A percentile compares a stretch with the other conserved stretches of the same genome.
Conservation (phyloP, 495 filamentous ascomycete genomes). For the Talaromyces thailandensis region DNA sequence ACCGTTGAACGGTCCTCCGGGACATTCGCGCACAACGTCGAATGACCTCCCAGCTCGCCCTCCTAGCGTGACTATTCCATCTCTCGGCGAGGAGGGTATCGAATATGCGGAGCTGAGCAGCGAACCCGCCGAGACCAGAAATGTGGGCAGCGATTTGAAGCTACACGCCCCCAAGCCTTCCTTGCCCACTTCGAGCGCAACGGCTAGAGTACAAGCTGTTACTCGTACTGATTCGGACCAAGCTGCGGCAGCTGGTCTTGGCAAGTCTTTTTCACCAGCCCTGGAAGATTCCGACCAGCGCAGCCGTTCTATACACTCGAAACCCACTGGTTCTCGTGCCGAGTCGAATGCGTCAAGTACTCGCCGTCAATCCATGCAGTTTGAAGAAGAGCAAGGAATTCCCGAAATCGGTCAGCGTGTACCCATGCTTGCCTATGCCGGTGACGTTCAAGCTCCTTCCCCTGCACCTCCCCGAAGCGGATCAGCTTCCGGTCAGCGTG, state of each 20-base stretch:
- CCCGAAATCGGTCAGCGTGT: conserved; percentile 85
- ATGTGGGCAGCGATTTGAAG: conserved; percentile 70
- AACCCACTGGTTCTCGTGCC: conserved; percentile 40
- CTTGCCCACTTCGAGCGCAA: conserved; percentile 65
- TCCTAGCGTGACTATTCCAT: conserved; percentile 72
- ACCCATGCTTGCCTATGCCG: conserved; percentile 88
- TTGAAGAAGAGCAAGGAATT: conserved; percentile 72
- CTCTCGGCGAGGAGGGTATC: conserved; percentile 78
- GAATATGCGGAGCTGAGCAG: conserved; percentile 66
- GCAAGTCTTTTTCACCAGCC: conserved; percentile 46
- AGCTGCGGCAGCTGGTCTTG: conserved; percentile 74
- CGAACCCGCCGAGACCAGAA: conserved; percentile 58
- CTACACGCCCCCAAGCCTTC: conserved; percentile 89
- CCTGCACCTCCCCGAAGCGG: conserved; percentile 53
- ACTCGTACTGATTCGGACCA: conserved; percentile 83
- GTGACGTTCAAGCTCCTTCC: conserved; percentile 94
- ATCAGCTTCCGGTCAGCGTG: conserved; percentile 40
- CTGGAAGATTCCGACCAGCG: conserved; percentile 52
- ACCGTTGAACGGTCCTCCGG: conserved; percentile 61
- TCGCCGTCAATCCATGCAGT: conserved; percentile 37
- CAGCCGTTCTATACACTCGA: conserved; percentile 34
- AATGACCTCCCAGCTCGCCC: conserved; percentile 50
- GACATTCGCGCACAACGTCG: conserved; percentile 36
- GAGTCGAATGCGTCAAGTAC: conserved; percentile 42
- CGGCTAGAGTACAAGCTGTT: conserved; percentile 67